Evolutionary conservation across 83 land plant genomes (phyloP), one percentile per base, ranked within the genome.

Genomic region (Diphasiastrum complanatum): DNA sequence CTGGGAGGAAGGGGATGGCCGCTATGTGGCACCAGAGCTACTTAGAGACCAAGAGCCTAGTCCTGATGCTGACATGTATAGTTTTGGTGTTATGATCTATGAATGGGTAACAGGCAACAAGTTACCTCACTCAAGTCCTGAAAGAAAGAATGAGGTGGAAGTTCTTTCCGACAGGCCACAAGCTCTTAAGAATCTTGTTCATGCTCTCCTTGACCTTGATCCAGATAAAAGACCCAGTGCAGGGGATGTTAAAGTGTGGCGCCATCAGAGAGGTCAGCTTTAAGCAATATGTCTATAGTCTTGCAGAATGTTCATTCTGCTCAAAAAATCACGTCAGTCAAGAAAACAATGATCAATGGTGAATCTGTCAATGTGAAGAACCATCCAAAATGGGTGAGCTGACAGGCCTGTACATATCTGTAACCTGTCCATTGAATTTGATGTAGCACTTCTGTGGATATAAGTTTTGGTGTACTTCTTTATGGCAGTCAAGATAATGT

Each of bases 1-100:
- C 2, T 70, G 73, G 73, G 73, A 70, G 40, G 73, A 70, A 54
- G 73, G 73, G 24, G 73, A 70, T 16, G 73, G 73, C 16, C 70
- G 51, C 0, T 70, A 70, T 56, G 45, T 70, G 2, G 73, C 73
- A 38, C 73, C 73, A 2, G 73, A 70, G 73, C 60, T 70, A 37
- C 51, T 70, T 11, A 69, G 37, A 62, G 73, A 70, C 22, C 20
- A 64, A 16, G 73, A 70, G 4, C 69, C 69, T 3, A 59, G 69
- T 37, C 58, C 73, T 4, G 69, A 70, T 48, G 68, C 73, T 34
- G 73, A 70, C 70, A 70, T 70, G 41, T 70, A 49, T 60, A 70
- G 73, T 48, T 70, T 70, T 54, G 73, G 73, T 45, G 68, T 64
- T 29, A 70, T 70, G 73, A 60, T 63, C 2, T 70, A 70, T 29